Base-by-base conservation (phyloP, 2,329 filamentous ascomycete species). In the Fusarium mundagurra region DNA sequence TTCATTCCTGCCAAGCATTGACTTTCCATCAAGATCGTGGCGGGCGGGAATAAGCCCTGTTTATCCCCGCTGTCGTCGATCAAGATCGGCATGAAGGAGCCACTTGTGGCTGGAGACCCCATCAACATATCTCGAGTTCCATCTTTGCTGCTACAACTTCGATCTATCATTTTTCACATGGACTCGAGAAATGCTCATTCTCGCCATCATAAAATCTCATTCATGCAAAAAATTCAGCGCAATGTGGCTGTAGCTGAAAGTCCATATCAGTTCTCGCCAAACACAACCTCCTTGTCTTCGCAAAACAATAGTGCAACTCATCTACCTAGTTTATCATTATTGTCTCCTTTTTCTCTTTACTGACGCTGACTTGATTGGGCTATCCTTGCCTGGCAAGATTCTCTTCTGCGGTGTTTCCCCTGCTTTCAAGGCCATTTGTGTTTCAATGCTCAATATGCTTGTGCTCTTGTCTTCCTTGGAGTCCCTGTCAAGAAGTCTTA, bases 91-190 rank as follows among this genome's bases (percentile, higher is more conserved):
- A 50, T 43, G 45, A 43, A 58, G 61, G 39, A 59, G 71, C 67
- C 71, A 73, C 67, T 71, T 74, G 71, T 73, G 71, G 71, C 71
- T 73, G 58, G 58, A 53, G 24, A 34, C 43, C 51, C 57, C 24
- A 34, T 53, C 16, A 12, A 43, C 17, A 33, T n/a, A 34, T 45
- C 29, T 51, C 57, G 24, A 34, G 54, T 24, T 45, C 43, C 43
- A 58, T 57, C 27, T 13, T 41, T 6, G 24, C 20, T 55, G 43
- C 39, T 58, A 29, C 39, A 38, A 38, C 67, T 67, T 45, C 33
- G 51, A 65, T 31, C 51, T 31, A 53, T 64, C 31, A 36, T 27
- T 38, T 50, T 38, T 43, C 41, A 48, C 39, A 27, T 43, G 17
- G 24, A 39, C 31, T 43, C 54, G 61, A 31, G 31, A 48, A 57